A percentile compares a stretch with the other conserved stretches of the same genome.
phyloP scores from a whole-genome alignment of 805 yeast species.

The Ogataea haglerorum region DNA sequence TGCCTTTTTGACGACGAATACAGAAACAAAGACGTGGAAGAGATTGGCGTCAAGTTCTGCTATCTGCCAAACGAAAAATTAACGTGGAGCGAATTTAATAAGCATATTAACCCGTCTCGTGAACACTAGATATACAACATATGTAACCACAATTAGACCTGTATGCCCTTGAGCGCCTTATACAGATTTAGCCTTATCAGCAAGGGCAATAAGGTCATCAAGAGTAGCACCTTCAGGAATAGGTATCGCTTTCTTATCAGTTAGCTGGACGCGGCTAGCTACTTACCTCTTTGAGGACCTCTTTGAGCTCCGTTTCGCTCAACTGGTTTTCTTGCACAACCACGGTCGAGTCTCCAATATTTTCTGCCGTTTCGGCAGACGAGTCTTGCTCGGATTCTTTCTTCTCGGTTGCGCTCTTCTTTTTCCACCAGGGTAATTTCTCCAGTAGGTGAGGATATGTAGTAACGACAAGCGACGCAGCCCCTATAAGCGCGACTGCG shows the following conservation, averaged over 20 bases:
- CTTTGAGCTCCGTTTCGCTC: constrained; percentile 36
- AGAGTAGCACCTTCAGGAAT: constrained; percentile 45
- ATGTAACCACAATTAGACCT: constrained; percentile 2
- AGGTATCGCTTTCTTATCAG: constrained; percentile 41
- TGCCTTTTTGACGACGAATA: constrained; percentile 74
- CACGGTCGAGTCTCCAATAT: constrained; percentile 26
- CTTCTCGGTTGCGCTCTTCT: not conserved
- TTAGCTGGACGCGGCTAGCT: constrained; percentile 3
- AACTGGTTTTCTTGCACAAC: constrained; percentile 28
- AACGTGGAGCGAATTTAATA: constrained; percentile 46
- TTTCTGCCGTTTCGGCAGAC: constrained; percentile 2
- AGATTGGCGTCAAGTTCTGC: constrained; percentile 66
- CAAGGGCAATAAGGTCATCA: constrained; percentile 46
- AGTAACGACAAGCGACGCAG: constrained; percentile 39
- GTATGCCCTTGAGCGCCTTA: constrained; percentile 8
- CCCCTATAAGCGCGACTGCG: constrained; percentile 42
- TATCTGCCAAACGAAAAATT: constrained; percentile 57
- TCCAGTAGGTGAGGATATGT: constrained; percentile 46
- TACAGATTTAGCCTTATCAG: constrained; percentile 37
- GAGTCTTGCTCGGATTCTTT: constrained; percentile 1
- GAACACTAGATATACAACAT: constrained; percentile 5
- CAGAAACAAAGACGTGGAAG: constrained; percentile 72
- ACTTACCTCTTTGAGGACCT: constrained; percentile 40
- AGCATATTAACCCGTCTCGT: constrained; percentile 1
- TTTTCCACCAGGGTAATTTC: constrained; percentile 4